Evolutionary conservation across 148 eudicot species (phyloP).

Genomic region (Rhododendron molle): DNA sequence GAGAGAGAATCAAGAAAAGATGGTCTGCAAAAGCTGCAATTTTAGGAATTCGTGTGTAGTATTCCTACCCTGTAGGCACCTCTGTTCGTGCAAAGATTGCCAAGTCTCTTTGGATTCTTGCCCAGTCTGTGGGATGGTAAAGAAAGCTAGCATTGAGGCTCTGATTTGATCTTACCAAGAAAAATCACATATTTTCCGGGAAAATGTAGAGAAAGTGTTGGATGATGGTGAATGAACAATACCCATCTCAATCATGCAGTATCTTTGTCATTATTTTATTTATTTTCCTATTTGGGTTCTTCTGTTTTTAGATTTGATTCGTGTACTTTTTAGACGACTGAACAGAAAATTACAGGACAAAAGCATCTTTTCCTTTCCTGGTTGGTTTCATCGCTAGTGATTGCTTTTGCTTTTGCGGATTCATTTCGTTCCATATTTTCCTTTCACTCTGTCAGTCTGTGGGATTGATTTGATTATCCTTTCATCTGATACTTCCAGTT

Average conservation of each 20-base stretch:
- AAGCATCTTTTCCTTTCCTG: slow-evolving; percentile 1
- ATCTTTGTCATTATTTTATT: background rate
- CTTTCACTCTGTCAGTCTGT: background rate
- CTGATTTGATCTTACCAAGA: slow-evolving; percentile 29
- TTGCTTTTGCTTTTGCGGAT: slow-evolving; percentile 2
- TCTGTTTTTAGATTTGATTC: background rate
- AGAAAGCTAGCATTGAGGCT: slow-evolving; percentile 55
- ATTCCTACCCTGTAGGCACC: slow-evolving; percentile 71
- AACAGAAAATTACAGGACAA: slow-evolving; percentile 9
- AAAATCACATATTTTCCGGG: slow-evolving; percentile 5
- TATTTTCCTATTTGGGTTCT: background rate
- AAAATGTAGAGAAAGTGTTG: background rate
- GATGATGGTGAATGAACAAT: background rate
- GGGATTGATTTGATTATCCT: slow-evolving; percentile 12
- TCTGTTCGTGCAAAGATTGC: slow-evolving; percentile 62
- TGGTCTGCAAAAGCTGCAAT: slow-evolving; percentile 50
- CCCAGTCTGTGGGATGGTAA: slow-evolving; percentile 62
- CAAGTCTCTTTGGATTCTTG: slow-evolving; percentile 51
- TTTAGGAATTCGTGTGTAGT: slow-evolving; percentile 41
- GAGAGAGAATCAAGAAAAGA: slow-evolving; percentile 11
- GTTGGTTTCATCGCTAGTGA: background rate
- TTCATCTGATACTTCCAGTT: background rate
- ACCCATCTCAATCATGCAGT: background rate
- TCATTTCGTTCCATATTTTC: background rate
- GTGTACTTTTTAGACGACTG: slow-evolving; percentile 8